Base-by-base conservation (phyloP, 2,329 filamentous ascomycete genomes). In the Trichoderma aggressivum region DNA sequence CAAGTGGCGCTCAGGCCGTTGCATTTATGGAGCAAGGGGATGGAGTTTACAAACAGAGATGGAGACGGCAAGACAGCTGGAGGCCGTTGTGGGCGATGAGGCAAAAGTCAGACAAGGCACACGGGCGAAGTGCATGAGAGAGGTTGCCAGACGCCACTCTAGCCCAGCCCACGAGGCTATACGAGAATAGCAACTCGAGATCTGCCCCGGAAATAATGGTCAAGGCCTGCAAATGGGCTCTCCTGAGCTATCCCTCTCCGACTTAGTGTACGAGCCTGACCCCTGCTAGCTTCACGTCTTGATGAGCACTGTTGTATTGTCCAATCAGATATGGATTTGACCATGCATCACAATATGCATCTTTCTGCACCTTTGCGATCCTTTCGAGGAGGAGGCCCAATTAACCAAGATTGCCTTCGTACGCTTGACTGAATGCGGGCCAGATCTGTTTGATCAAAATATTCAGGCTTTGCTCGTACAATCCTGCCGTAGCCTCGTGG, bases 191-290 rank as follows among this genome's bases (percentile, higher is more conserved):
- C 36, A 68, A 32, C 55, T 39, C 18, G n/a, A 59, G 53, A 67
- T 59, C 53, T 59, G 64, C n/a, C 61, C 61, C 61, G 39, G 61
- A 24, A 53, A 32, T 34, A 34, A 21, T 50, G 4, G 0, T 10
- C 12, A 50, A 47, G 2, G 39, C 39, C n/a, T 28, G 24, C 16
- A 32, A 50, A 30, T 28, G 26, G 28, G 14, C 47, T 24, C 64
- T 34, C 64, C 36, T 59, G 34, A 47, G 36, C 64, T 59, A 60
- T 50, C 64, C 36, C 6, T 28, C 28, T 68, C 36, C 26, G 64
- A 68, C 55, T 59, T 68, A 59, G 64, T 68, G 64, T 68, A 68
- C 64, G 64, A 68, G 64, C n/a, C 36, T 32, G 26, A 60, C 28
- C 64, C 64, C 26, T 68, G 64, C 55, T 34, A 59, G 55, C 21